phyloP scores from a whole-genome alignment of 306 rosid species.

The Trifolium subterraneum region DNA sequence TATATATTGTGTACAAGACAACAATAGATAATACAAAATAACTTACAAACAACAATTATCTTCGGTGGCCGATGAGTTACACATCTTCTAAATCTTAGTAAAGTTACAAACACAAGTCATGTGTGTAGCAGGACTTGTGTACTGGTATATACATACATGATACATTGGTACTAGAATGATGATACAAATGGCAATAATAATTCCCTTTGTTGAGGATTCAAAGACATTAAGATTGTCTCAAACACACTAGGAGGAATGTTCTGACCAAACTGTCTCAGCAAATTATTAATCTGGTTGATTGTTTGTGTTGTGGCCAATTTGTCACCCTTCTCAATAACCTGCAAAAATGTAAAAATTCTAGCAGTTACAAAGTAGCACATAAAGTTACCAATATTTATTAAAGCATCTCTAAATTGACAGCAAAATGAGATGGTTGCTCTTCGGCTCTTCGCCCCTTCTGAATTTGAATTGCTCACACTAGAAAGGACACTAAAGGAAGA shows the following conservation, averaged over 20 bases:
- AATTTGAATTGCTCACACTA: no score
- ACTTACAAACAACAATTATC: not conserved
- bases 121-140: not conserved
- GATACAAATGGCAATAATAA: slow-evolving; percentile 35
- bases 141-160: not conserved
- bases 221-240: slow-evolving; percentile 41
- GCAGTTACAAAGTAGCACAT: not conserved
- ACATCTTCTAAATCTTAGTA: not conserved
- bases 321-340: slow-evolving; percentile 46
- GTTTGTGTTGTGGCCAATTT: slow-evolving; percentile 46
- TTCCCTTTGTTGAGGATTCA: slow-evolving; percentile 40
- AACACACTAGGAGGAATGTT: slow-evolving; percentile 36
- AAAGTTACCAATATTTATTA: slow-evolving; percentile 3
- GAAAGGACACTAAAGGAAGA: no score
- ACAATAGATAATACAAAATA: not conserved
- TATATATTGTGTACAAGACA: not conserved
- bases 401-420: not conserved
- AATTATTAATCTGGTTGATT: slow-evolving; percentile 36
- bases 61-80: not conserved
- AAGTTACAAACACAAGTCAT: not conserved
- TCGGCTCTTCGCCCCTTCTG: no score
- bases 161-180: slow-evolving; percentile 16
- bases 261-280: slow-evolving; percentile 39
- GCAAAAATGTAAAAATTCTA: not conserved
- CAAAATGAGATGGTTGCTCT: not conserved